These are phyloP conservation scores for Kuraishia piskuri DNA, from an alignment of 805 yeast genomes.

Conservation along the genomic window DNA sequence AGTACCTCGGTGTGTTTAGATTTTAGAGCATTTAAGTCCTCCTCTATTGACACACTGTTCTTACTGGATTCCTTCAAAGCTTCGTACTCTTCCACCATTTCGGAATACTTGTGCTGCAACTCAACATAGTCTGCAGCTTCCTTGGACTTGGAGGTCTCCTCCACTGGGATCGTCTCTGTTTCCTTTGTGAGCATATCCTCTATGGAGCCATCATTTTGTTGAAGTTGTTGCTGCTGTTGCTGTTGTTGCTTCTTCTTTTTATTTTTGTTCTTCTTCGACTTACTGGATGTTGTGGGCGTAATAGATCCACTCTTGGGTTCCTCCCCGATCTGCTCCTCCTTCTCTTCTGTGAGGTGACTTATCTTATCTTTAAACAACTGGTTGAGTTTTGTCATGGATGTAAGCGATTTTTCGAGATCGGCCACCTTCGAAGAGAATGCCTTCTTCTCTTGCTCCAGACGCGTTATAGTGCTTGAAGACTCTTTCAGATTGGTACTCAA, in stretches of 20 bases:
- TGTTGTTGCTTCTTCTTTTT: conserved; percentile 11
- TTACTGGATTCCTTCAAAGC: conserved; percentile 7
- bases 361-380: conserved; percentile 19
- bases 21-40: conserved; percentile 7
- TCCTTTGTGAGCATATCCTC: conserved; percentile 10
- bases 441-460: conserved; percentile 1
- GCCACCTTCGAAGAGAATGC: conserved; percentile 4
- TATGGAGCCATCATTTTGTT: not conserved
- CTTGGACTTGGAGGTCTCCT: not conserved
- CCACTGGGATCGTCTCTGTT: conserved; percentile 9
- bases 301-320: not conserved
- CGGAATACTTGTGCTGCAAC: conserved; percentile 15
- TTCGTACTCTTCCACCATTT: conserved; percentile 7
- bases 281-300: not conserved
- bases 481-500: conserved; percentile 11
- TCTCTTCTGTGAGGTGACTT: conserved; percentile 11
- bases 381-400: conserved; percentile 14
- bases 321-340: conserved; percentile 4
- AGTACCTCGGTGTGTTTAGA: not conserved
- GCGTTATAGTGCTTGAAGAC: conserved; percentile 1
- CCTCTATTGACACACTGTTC: conserved; percentile 2
- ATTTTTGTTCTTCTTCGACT: conserved; percentile 9
- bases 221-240: conserved; percentile 2
- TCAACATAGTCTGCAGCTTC: conserved; percentile 12
- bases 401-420: conserved; percentile 13